These are phyloP conservation scores for Erigeron philadelphicus DNA, from an alignment of 140 eudicot genomes.

Conservation along the genomic window DNA sequence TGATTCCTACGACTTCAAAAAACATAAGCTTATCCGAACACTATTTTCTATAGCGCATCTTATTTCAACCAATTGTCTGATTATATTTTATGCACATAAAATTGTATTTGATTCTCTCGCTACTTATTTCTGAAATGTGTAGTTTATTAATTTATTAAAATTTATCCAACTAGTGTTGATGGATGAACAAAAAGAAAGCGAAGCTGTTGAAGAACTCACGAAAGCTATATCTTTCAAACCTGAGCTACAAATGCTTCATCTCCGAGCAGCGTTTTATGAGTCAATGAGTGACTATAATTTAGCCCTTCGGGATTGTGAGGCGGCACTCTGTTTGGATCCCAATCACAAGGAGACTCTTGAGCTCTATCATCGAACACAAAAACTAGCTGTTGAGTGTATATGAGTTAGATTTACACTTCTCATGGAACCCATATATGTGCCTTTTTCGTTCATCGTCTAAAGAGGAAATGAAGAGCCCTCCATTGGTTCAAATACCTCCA, in stretches of 20 bases:
- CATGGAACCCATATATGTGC: background rate
- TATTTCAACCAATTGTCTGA: background rate
- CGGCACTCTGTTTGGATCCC: slow-evolving; percentile 79
- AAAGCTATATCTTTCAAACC: slow-evolving; percentile 67
- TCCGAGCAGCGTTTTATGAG: slow-evolving; percentile 77
- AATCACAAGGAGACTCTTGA: slow-evolving; percentile 67
- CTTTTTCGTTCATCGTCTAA: slow-evolving; percentile 15
- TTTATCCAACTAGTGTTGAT: slow-evolving; percentile 44
- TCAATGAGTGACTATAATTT: slow-evolving; percentile 48
- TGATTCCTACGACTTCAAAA: background rate
- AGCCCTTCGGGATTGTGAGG: slow-evolving; percentile 67
- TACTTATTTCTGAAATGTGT: background rate
- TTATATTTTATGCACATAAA: background rate
- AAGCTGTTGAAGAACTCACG: slow-evolving; percentile 73
- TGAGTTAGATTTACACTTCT: slow-evolving; percentile 22
- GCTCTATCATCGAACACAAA: slow-evolving; percentile 49
- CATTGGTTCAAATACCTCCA: slow-evolving; percentile 9
- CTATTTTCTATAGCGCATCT: background rate
- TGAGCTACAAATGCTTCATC: slow-evolving; percentile 78
- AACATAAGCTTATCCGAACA: background rate
- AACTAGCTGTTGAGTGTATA: slow-evolving; percentile 34
- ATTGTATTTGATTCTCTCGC: background rate
- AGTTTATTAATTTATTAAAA: slow-evolving; percentile 18
- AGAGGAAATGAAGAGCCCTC: slow-evolving; percentile 10
- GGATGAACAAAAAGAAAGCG: slow-evolving; percentile 74